These are phyloP conservation scores for Talaromyces sp. DNA, from an alignment of 2,329 filamentous ascomycete genomes.

Conservation along the genomic window DNA sequence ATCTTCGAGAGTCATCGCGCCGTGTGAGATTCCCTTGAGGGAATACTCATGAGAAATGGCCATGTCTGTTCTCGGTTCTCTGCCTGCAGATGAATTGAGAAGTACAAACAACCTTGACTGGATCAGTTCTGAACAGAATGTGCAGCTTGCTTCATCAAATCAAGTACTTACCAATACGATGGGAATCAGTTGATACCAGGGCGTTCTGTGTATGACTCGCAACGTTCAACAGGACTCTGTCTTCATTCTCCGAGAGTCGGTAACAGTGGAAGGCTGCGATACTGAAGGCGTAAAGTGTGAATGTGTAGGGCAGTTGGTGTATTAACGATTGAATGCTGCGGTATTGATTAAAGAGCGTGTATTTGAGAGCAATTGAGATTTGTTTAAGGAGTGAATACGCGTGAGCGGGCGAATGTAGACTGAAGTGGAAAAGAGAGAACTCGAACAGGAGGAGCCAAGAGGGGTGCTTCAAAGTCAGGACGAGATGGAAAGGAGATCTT, in stretches of 20 bases:
- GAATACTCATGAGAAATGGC: constrained; percentile 71
- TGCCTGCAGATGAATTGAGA: constrained; percentile 40
- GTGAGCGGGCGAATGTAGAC: constrained; percentile 6
- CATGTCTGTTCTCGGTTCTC: constrained; percentile 55
- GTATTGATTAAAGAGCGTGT: constrained; percentile 6
- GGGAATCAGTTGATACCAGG: constrained; percentile 4
- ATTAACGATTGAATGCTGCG: neutral
- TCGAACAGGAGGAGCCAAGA: constrained; percentile 13
- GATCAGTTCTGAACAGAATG: neutral
- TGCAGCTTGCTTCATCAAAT: neutral
- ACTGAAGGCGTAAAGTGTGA: neutral
- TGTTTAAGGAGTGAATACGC: constrained; percentile 9
- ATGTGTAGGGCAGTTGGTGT: neutral
- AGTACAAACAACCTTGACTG: constrained; percentile 12
- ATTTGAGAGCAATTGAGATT: neutral
- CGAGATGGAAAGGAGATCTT: constrained; percentile 16
- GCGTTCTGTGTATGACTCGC: constrained; percentile 9
- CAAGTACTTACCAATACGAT: neutral
- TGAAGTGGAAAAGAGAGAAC: constrained; percentile 7
- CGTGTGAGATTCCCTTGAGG: constrained; percentile 60
- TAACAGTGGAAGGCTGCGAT: neutral
- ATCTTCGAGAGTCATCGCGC: constrained; percentile 68
- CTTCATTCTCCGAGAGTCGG: constrained; percentile 15
- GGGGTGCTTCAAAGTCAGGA: constrained; percentile 11
- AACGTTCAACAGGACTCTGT: constrained; percentile 15